Percentiles rank a stretch among this genome's conserved stretches.
Evolutionary conservation across 441 rosid genomes (phyloP).

Genomic region (Omphalea diandra): DNA sequence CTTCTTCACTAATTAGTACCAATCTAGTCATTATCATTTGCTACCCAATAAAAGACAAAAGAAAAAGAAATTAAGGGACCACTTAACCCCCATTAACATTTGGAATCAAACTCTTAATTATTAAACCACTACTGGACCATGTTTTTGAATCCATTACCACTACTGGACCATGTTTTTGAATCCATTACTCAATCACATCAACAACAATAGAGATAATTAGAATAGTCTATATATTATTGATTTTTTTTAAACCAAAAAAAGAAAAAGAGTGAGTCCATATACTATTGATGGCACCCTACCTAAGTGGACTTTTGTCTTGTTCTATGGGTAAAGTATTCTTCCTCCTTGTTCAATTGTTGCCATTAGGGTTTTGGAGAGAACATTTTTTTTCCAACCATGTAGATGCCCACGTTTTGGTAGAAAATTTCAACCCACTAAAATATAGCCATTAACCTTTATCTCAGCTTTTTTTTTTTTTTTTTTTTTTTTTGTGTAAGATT

Average conservation of each 20-base stretch:
- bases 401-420: background rate
- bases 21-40: background rate
- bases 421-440: background rate
- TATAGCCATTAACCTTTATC: background rate
- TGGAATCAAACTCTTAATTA: background rate
- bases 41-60: background rate
- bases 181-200: slow-evolving; percentile 10
- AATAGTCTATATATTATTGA: slow-evolving; percentile 3
- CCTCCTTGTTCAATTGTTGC: background rate
- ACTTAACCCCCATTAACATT: background rate
- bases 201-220: background rate
- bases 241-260: no score
- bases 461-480: no score
- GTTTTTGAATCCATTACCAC: background rate
- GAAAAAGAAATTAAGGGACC: background rate
- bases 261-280: no score
- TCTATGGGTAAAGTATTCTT: background rate
- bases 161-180: background rate
- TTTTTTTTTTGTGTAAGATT: no score
- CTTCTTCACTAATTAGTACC: slow-evolving; percentile 3
- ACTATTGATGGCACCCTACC: slow-evolving; percentile 7
- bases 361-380: background rate
- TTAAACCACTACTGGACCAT: slow-evolving; percentile 1
- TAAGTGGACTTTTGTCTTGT: background rate
- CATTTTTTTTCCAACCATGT: slow-evolving; percentile 4